These are phyloP conservation scores for Cucurbita moschata DNA, from an alignment of 306 rosid species.

Conservation along the genomic window DNA sequence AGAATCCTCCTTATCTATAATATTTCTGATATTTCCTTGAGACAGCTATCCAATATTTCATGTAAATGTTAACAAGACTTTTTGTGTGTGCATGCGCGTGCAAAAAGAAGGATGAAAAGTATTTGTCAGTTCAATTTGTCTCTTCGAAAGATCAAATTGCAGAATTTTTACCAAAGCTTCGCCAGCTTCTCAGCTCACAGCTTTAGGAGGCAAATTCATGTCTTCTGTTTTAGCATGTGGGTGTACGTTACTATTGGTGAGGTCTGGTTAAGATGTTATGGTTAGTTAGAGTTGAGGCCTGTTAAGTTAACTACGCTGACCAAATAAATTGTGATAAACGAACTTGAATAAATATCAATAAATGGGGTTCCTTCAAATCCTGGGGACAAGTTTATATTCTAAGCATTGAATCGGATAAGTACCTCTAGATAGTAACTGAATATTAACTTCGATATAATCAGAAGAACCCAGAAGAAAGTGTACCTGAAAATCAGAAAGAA, in stretches of 20 bases:
- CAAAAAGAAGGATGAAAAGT: neutral
- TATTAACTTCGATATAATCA: constrained; percentile 61
- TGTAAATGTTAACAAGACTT: neutral
- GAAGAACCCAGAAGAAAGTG: constrained; percentile 74
- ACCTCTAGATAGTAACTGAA: constrained; percentile 95
- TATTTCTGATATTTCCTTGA: neutral
- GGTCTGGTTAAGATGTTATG: neutral
- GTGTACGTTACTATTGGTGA: neutral
- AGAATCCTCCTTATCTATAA: neutral
- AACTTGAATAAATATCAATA: neutral
- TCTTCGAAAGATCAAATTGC: neutral
- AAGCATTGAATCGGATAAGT: constrained; percentile 9
- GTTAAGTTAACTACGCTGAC: neutral
- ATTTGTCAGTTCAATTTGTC: neutral
- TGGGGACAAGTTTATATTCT: neutral
- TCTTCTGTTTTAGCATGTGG: neutral
- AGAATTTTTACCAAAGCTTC: neutral
- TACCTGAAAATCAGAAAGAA: constrained; percentile 47
- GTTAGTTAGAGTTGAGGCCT: neutral
- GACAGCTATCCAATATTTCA: neutral
- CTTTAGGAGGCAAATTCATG: neutral
- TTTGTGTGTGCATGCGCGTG: neutral
- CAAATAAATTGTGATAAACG: neutral
- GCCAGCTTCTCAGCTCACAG: neutral
- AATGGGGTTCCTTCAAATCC: neutral